A percentile compares a stretch with the other conserved stretches of the same genome.
These are phyloP conservation scores for Pholiota adiposa DNA, from an alignment of 1,284 basidiomycete species.

Conservation along the genomic window DNA sequence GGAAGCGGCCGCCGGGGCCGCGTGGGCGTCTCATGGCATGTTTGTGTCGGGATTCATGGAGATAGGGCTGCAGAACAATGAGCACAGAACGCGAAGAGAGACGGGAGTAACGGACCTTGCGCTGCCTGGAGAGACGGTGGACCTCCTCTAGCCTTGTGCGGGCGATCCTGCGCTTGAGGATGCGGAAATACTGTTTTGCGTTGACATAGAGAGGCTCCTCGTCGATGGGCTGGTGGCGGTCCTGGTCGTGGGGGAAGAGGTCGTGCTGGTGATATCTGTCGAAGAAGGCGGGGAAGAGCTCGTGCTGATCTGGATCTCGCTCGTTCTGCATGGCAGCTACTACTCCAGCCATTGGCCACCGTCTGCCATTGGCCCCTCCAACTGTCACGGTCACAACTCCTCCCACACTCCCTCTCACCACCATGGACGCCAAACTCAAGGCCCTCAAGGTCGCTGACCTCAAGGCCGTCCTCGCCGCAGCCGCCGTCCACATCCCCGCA, in stretches of 20 bases:
- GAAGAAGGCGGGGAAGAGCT: constrained; percentile 31
- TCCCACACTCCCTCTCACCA: constrained; percentile 18
- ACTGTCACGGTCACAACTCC: constrained; percentile 31
- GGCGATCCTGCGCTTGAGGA: constrained; percentile 89
- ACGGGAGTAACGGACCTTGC: constrained; percentile 69
- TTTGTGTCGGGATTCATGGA: constrained; percentile 96
- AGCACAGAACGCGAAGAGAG: constrained; percentile 3
- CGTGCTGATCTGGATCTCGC: constrained; percentile 33
- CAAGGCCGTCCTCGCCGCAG: constrained; percentile 61
- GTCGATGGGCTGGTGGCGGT: constrained; percentile 53
- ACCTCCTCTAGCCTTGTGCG: constrained; percentile 90
- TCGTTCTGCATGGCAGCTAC: constrained; percentile 29
- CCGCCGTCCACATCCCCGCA: constrained; percentile 48
- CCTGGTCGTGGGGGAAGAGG: constrained; percentile 19
- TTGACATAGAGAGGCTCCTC: constrained; percentile 97
- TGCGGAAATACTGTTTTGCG: constrained; percentile 97
- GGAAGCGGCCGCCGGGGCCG: constrained; percentile 95
- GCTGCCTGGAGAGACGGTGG: constrained; percentile 86
- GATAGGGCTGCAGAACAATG: constrained; percentile 76
- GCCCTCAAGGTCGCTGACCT: constrained; percentile 75
- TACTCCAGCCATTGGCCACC: constrained; percentile 27
- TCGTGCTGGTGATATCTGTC: constrained; percentile 20
- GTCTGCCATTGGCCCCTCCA: constrained; percentile 29
- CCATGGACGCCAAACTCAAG: constrained; percentile 63
- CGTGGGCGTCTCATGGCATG: constrained; percentile 97